A percentile compares a stretch with the other conserved stretches of the same genome.
Evolutionary conservation across 768 basidiomycete genomes (phyloP).

Genomic region (Rhodotorula sphaerocarpa): DNA sequence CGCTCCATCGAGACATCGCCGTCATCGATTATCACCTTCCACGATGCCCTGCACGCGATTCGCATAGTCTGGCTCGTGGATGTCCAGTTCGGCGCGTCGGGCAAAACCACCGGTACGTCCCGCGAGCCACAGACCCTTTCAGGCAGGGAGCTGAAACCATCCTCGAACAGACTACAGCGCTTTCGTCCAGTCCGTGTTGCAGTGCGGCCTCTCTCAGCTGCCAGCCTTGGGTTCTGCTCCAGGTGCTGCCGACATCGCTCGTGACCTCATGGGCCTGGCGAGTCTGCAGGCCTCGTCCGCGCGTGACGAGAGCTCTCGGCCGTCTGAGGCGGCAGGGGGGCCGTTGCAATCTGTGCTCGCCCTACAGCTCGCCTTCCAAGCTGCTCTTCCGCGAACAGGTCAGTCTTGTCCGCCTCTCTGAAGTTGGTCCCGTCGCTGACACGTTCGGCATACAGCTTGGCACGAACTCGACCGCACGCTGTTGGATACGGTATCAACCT

Average conservation of each 20-base stretch:
- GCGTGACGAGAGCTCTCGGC: too few relatives aligned
- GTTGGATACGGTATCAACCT: neutral
- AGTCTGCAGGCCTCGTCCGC: too few relatives aligned
- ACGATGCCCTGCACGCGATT: too few relatives aligned
- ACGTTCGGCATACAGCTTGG: neutral
- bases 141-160: too few relatives aligned
- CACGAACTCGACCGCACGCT: conserved; percentile 1
- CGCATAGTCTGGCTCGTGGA: too few relatives aligned
- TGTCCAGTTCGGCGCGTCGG: too few relatives aligned
- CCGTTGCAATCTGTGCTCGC: conserved; percentile 21
- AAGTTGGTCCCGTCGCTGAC: too few relatives aligned
- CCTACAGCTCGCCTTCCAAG: conserved; percentile 14
- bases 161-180: neutral
- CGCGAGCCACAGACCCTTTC: too few relatives aligned
- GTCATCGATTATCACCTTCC: neutral
- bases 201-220: neutral
- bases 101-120: too few relatives aligned
- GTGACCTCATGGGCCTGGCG: conserved; percentile 9
- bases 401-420: neutral
- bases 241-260: neutral
- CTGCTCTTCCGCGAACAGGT: neutral
- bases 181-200: neutral
- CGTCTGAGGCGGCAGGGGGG: neutral
- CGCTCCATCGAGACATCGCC: too few relatives aligned
- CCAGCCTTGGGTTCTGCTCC: neutral